Evolutionary conservation across 2,329 filamentous ascomycete species (phyloP).

Genomic region (Elsinoe australis): DNA sequence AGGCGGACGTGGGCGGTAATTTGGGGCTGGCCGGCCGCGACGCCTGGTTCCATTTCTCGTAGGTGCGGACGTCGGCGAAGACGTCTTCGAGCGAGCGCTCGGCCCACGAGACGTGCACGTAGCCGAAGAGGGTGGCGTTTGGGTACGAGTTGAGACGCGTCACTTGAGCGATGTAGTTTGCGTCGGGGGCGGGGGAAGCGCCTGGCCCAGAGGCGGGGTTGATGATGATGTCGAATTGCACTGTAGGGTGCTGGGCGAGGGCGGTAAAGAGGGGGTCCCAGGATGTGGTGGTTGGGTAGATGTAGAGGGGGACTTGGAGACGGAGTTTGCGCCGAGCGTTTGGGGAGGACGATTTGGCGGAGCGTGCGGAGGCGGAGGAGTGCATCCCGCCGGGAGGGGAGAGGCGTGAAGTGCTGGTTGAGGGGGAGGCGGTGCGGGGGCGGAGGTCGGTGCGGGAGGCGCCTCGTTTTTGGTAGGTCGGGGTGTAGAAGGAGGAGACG

Average conservation of each 20-base stretch:
- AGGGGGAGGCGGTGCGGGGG: neutral
- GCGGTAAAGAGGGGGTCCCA: conserved; percentile 26
- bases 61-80: conserved; percentile 22
- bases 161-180: conserved; percentile 24
- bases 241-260: conserved; percentile 17
- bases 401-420: conserved; percentile 9
- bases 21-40: conserved; percentile 13
- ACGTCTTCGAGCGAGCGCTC: conserved; percentile 22
- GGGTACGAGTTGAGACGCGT: conserved; percentile 23
- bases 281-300: conserved; percentile 23
- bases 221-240: conserved; percentile 20
- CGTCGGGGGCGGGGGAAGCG: conserved; percentile 20
- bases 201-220: conserved; percentile 22
- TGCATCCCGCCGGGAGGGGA: neutral
- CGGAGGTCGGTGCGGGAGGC: conserved; percentile 1
- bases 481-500: conserved; percentile 10
- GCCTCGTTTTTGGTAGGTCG: conserved; percentile 4
- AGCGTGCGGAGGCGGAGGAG: neutral
- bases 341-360: neutral
- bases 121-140: conserved; percentile 27
- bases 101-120: conserved; percentile 27
- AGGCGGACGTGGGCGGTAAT: conserved; percentile 17
- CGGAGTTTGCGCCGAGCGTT: conserved; percentile 12
- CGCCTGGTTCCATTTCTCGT: conserved; percentile 20
- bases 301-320: conserved; percentile 28